phyloP scores from a whole-genome alignment of 768 basidiomycete species.

The Russula emetica region DNA sequence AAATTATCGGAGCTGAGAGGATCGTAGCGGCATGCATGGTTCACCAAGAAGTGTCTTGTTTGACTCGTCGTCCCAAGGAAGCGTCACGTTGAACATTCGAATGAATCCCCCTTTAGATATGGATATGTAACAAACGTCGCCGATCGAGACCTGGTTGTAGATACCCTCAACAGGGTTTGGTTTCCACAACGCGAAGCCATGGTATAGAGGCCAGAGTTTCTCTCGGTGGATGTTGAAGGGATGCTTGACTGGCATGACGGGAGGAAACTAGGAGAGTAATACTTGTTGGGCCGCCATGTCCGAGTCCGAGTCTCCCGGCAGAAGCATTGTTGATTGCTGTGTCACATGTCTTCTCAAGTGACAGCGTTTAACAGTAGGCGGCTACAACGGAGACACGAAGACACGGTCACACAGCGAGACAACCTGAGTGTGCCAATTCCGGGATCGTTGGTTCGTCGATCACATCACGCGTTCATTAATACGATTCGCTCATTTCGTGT shows the following conservation, averaged over 20 bases:
- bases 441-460: no score
- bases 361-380: no score
- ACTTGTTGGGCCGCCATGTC: no score
- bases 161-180: no score
- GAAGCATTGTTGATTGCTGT: no score
- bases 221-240: slow-evolving; percentile 15
- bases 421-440: no score
- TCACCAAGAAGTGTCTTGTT: neutral
- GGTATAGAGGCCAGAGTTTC: slow-evolving; percentile 12
- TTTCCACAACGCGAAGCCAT: slow-evolving; percentile 1
- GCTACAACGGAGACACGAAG: no score
- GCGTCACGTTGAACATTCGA: slow-evolving; percentile 16
- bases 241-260: neutral
- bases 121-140: slow-evolving; percentile 27
- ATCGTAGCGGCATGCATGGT: neutral
- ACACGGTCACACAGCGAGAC: no score
- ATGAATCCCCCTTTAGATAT: slow-evolving; percentile 20
- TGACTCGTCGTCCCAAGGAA: neutral
- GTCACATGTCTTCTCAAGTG: no score
- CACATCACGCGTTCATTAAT: no score
- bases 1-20: neutral
- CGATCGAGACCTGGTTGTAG: neutral
- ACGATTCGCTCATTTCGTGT: no score
- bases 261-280: neutral
- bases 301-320: no score